Conservation (phyloP, 441 rosid genomes). For the Croton setiger region DNA sequence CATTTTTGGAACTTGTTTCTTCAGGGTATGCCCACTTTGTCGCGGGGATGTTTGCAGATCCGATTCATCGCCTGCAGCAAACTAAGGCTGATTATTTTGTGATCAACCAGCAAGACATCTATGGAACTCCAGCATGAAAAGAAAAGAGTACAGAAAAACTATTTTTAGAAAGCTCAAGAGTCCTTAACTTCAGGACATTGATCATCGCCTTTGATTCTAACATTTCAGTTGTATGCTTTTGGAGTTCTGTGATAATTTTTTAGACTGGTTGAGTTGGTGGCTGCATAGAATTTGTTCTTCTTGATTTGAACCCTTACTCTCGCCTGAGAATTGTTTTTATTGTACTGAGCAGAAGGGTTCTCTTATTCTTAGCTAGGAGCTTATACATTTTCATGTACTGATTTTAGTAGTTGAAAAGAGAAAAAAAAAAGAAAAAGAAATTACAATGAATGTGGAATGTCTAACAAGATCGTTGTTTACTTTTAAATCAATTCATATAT, state of each 20-base stretch:
- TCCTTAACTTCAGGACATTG: slow-evolving; percentile 7
- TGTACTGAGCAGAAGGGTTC: not conserved
- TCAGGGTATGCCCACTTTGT: slow-evolving; percentile 97
- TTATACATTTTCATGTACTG: no score
- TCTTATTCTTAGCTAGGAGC: not conserved
- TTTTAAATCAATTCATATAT: no score
- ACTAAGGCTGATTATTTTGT: slow-evolving; percentile 20
- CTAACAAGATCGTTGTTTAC: no score
- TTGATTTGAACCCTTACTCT: not conserved
- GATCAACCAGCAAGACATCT: not conserved
- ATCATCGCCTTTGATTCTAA: not conserved
- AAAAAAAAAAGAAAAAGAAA: no score
- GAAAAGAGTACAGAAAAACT: not conserved
- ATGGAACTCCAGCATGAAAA: slow-evolving; percentile 10
- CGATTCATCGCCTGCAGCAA: slow-evolving; percentile 37
- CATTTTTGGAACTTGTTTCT: slow-evolving; percentile 9
- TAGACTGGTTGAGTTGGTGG: not conserved
- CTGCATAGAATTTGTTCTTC: not conserved
- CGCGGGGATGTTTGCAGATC: slow-evolving; percentile 85
- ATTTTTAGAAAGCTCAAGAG: slow-evolving; percentile 4
- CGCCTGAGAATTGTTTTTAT: not conserved
- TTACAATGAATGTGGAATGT: no score
- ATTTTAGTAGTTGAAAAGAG: no score
- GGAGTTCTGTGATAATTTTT: not conserved
- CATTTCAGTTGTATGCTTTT: not conserved